Conservation (phyloP, 176 grass and related monocot genomes). For the Pontederia crassipes region DNA sequence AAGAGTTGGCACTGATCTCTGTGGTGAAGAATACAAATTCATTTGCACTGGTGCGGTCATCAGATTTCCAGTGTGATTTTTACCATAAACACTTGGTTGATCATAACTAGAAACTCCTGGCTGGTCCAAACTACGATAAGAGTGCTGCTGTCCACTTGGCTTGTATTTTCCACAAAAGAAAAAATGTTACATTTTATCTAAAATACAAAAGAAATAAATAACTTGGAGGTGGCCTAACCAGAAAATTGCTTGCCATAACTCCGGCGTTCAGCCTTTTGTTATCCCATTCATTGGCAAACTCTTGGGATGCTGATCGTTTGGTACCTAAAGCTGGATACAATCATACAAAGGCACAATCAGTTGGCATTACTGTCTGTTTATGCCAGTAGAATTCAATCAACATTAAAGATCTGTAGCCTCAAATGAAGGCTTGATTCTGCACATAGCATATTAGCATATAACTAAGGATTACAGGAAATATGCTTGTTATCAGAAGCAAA, state of each 20-base stretch:
- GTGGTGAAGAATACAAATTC: constrained; percentile 10
- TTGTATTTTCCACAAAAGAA: constrained; percentile 24
- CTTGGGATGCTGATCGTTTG: constrained; percentile 8
- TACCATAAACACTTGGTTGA: constrained; percentile 29
- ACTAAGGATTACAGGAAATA: no score
- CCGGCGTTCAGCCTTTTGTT: constrained; percentile 12
- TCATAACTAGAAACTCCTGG: constrained; percentile 40
- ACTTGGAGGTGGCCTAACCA: constrained; percentile 21
- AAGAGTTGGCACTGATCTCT: constrained; percentile 42
- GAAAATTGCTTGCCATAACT: constrained; percentile 39
- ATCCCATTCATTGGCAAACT: constrained; percentile 7
- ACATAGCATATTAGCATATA: no score
- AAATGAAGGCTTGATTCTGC: no score
- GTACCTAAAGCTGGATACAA: constrained; percentile 15
- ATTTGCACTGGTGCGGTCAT: constrained; percentile 32
- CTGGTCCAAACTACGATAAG: constrained; percentile 35
- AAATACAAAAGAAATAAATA: neutral
- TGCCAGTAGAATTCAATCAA: neutral
- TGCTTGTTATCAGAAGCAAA: no score
- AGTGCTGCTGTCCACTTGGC: constrained; percentile 30
- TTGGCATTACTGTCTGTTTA: no score
- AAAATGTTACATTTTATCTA: constrained; percentile 15
- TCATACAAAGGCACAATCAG: neutral
- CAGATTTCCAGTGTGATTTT: constrained; percentile 45
- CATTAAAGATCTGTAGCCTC: neutral